Conservation (phyloP, 192 early-diverging fungal species). For the Powellomyces hirtus region DNA sequence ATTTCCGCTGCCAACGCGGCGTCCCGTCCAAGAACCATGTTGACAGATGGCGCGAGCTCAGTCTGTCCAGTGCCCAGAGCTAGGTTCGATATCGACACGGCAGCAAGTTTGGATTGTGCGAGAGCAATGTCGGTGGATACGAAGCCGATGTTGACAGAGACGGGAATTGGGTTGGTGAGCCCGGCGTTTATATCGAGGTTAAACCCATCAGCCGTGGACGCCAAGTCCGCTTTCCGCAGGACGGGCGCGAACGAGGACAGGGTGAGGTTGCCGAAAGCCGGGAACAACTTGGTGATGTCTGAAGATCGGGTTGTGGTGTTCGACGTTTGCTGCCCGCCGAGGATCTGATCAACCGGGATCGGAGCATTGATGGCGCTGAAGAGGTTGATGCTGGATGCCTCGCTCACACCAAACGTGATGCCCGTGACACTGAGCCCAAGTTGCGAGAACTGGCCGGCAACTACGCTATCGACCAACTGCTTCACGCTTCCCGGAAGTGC, state of each 20-base stretch:
- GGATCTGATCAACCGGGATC: background rate
- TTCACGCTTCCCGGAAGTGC: background rate
- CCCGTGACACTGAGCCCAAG: conserved; percentile 4
- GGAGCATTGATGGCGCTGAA: background rate
- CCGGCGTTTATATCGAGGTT: background rate
- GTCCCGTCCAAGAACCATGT: conserved; percentile 10
- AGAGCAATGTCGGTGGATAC: conserved; percentile 11
- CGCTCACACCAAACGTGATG: conserved; percentile 3
- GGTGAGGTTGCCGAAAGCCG: conserved; percentile 6
- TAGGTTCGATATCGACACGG: conserved; percentile 4
- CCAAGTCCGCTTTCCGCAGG: conserved; percentile 13
- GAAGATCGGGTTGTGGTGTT: background rate
- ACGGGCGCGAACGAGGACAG: conserved; percentile 13
- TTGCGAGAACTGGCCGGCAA: background rate
- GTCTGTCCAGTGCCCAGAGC: conserved; percentile 8
- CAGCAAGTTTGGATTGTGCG: background rate
- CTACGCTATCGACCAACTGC: background rate
- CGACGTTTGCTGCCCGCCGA: background rate
- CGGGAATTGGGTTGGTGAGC: conserved; percentile 2
- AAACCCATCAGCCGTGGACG: conserved; percentile 1
- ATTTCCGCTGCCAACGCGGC: background rate
- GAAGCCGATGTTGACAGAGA: conserved; percentile 8
- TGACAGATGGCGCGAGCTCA: conserved; percentile 1
- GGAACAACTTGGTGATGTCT: background rate
- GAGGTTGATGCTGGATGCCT: background rate